Base-by-base conservation (phyloP, 495 filamentous ascomycete genomes). In the Jackrogersella multiformis region DNA sequence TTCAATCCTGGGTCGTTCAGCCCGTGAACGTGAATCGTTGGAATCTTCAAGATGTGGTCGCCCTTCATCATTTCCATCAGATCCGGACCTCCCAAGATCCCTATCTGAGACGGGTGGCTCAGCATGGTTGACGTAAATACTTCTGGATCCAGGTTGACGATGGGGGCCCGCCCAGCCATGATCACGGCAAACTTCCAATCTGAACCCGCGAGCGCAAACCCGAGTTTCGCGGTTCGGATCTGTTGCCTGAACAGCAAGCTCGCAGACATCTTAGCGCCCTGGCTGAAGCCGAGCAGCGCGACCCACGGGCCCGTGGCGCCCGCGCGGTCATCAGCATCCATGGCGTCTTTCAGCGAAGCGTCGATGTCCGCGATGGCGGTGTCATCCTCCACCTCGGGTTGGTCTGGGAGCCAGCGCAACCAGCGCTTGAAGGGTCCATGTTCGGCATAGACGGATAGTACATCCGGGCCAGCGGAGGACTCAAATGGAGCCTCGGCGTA, bases 11-110 rank as follows among this genome's bases (percentile, higher is more conserved):
- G 71, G 68, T 90, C 88, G 34, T 68, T 73, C 72, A 84, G 58
- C 0, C 88, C 88, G 74, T 89, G 88, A 4, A 90, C 83, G 74
- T 90, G 88, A 23, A 89, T 59, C 12, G 86, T 88, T 28, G 86
- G 86, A n/a, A 86, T 67, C n/a, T 54, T 71, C 13, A 77, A 23
- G 34, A 68, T 38, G 32, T 78, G 75, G 1, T 49, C 59, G 8
- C 57, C 62, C 9, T 58, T 65, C 64, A 56, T 57, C 28, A 73
- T 61, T 38, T 73, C 68, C 66, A 68, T 74, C n/a, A 74, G 55
- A 51, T 73, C 73, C 28, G 69, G 59, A 1, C 20, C 39, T 4
- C 46, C 54, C 8, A 8, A 13, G 3, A 73, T 63, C 3, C 63
- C 70, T 21, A 72, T 62, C 32, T 74, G 44, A 2, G 66, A 63